phyloP scores from a whole-genome alignment of 1,284 basidiomycete genomes.

The Ceratobasidium sp. region DNA sequence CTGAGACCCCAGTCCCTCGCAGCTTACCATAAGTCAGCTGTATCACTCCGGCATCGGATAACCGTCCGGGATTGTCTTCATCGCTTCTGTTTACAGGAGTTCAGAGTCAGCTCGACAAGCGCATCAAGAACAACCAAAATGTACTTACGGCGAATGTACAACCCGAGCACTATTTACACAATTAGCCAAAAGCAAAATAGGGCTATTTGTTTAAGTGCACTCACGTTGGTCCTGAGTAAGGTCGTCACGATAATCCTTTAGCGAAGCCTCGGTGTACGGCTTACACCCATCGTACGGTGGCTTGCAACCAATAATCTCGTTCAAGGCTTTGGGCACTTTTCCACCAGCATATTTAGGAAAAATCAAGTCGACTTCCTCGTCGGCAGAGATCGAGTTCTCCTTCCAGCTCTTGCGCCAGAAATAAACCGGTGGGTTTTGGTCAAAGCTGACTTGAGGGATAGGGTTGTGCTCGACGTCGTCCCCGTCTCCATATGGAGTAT shows the following conservation, averaged over 20 bases:
- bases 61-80: background rate
- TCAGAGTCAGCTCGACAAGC: background rate
- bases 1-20: no score
- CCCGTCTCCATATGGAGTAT: background rate
- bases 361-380: slow-evolving; percentile 11
- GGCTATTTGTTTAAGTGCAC: no score
- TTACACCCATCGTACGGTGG: background rate
- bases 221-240: background rate
- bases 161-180: background rate
- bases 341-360: background rate
- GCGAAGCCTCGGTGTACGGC: background rate
- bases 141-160: slow-evolving; percentile 1
- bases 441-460: slow-evolving; percentile 21
- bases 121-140: background rate
- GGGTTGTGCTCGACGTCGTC: background rate
- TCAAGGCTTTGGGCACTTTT: background rate
- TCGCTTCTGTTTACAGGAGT: background rate
- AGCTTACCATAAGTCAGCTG: no score
- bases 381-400: background rate
- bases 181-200: no score
- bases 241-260: background rate
- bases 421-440: background rate
- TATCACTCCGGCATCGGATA: background rate
- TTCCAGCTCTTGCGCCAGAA: slow-evolving; percentile 24
- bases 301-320: background rate